Evolutionary conservation across 495 filamentous ascomycete genomes (phyloP), one percentile per base, ranked within the genome.

Genomic region (Penicillium lagena): DNA sequence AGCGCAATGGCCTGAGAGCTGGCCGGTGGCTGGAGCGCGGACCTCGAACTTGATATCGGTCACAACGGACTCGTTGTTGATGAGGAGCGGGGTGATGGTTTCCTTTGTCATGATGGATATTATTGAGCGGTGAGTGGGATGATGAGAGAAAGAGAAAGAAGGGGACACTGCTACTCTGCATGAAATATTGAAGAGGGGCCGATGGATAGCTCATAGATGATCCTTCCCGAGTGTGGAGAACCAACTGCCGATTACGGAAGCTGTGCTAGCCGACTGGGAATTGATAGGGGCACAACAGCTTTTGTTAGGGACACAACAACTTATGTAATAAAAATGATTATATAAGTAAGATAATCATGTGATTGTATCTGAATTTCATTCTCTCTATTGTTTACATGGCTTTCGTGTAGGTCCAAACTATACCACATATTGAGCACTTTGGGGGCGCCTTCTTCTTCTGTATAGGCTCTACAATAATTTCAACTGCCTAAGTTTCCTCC

Each of bases 51-150:
- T 82, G 39, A 70, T 71, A 9, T 75, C 55, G 17, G 78, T 78
- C 37, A 70, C 67, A 41, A 79, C 63, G 43, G 86, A 81, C 58
- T 84, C 71, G 64, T 83, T 83, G 50, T 83, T 79, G 67, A 91
- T 86, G 42, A 83, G 72, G 52, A 93, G 81, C 33, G 88, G 88
- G 14, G 86, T 72, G 34, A 59, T 27, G 51, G 50, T 22, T 50
- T 54, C 12, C 1, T 54, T 37, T 10, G 43, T 38, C 51, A 48
- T 54, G 22, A 4, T 22, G 22, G 22, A 22, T 22, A 3, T 22
- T 15, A 3, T 3, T 27, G 11, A 29, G 12, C 17, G 29, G 7
- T 7, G 29, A 39, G 28, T 17, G 15, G 40, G 9, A 14, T 30
- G 39, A 33, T 22, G 12, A 37, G 22, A 22, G 31, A 34, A 4